These are phyloP conservation scores for Staphylotrichum longicolle DNA, from an alignment of 495 filamentous ascomycete species.

Conservation along the genomic window DNA sequence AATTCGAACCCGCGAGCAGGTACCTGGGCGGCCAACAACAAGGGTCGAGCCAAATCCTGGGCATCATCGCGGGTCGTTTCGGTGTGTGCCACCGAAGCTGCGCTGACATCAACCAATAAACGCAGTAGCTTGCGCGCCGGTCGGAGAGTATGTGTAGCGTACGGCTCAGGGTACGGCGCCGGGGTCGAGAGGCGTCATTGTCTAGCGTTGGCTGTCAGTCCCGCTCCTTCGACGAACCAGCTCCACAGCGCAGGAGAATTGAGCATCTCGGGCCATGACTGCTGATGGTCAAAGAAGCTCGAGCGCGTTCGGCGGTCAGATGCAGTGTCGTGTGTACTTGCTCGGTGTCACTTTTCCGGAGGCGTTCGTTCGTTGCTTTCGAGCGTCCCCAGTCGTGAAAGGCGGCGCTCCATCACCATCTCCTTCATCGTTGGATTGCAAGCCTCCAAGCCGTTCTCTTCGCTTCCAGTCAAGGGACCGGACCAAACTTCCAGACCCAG, in stretches of 20 bases:
- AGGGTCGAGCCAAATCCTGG: not conserved
- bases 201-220: not conserved
- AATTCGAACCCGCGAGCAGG: no score
- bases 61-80: not conserved
- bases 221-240: not conserved
- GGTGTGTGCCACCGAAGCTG: constrained; percentile 1
- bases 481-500: not conserved
- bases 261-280: not conserved
- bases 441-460: not conserved
- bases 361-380: not conserved
- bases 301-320: not conserved
- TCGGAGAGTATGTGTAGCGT: not conserved
- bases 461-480: not conserved
- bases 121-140: not conserved
- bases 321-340: constrained; percentile 1
- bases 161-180: not conserved
- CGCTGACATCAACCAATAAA: no score
- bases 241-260: not conserved
- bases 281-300: constrained; percentile 1
- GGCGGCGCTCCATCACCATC: constrained; percentile 1
- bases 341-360: constrained; percentile 2
- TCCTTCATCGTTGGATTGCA: constrained; percentile 2
- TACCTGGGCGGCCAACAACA: not conserved
- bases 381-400: not conserved
- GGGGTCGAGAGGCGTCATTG: not conserved